phyloP scores from a whole-genome alignment of 495 filamentous ascomycete genomes.

The Neurospora discreta region DNA sequence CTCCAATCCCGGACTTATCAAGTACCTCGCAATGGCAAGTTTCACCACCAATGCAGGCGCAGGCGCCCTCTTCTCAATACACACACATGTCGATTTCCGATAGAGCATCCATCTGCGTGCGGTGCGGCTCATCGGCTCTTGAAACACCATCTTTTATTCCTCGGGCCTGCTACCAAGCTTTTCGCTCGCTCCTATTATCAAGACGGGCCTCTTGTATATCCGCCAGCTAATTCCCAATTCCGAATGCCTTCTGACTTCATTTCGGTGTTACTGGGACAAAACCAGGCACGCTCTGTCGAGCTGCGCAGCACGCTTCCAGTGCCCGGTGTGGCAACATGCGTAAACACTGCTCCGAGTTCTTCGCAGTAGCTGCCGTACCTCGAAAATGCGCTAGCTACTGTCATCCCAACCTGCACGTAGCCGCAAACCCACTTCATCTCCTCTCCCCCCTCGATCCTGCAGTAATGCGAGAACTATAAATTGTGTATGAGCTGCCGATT shows the following conservation, averaged over 20 bases:
- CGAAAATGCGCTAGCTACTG: background rate
- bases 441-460: conserved; percentile 23
- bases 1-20: background rate
- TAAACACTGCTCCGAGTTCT: background rate
- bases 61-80: background rate
- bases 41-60: conserved; percentile 1
- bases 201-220: background rate
- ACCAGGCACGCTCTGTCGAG: background rate
- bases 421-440: conserved; percentile 22
- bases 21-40: background rate
- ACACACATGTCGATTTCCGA: background rate
- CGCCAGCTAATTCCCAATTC: no score
- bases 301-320: background rate
- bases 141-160: conserved; percentile 1
- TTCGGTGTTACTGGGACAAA: background rate
- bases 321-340: background rate
- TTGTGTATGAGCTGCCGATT: background rate
- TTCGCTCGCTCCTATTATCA: background rate
- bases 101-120: background rate
- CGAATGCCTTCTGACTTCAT: background rate
- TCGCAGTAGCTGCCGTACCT: background rate
- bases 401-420: conserved; percentile 10
- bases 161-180: background rate
- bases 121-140: conserved; percentile 4
- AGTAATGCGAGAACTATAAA: conserved; percentile 16